These are phyloP conservation scores for Zygosaccharomyces pseudobailii DNA, from an alignment of 1,139 yeast genomes.

Conservation along the genomic window DNA sequence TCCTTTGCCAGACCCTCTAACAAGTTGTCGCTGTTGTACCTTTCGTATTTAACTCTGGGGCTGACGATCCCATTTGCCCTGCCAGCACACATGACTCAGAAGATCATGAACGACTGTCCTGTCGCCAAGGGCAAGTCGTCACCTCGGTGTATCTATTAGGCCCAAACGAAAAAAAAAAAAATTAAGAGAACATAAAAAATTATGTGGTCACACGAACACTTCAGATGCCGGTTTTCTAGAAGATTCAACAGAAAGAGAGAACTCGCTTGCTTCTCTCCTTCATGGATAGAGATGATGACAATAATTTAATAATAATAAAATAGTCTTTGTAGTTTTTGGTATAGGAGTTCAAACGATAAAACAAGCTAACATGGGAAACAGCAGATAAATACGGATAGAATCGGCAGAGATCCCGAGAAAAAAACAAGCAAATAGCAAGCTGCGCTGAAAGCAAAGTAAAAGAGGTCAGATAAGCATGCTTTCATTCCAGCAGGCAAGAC, in stretches of 20 bases:
- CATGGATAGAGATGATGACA: not conserved
- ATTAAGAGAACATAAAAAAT: no score
- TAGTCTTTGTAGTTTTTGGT: not conserved
- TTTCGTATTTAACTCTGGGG: slow-evolving; percentile 25
- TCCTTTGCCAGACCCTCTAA: slow-evolving; percentile 1
- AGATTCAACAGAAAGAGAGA: no score
- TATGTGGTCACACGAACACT: not conserved
- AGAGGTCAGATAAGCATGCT: not conserved
- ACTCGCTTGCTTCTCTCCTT: no score
- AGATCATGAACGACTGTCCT: slow-evolving; percentile 11
- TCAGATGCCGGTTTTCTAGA: slow-evolving; percentile 1
- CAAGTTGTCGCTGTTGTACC: slow-evolving; percentile 9
- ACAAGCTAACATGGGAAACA: not conserved
- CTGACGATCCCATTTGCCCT: slow-evolving; percentile 29
- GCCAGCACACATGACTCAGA: slow-evolving; percentile 25
- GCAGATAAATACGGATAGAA: no score
- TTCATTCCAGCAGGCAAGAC: slow-evolving; percentile 22
- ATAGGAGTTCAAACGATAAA: not conserved
- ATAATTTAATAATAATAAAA: not conserved
- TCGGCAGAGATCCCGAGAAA: no score
- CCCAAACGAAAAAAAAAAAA: not conserved
- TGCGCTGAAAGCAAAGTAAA: no score
- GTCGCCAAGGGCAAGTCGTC: slow-evolving; percentile 16
- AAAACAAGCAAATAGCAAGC: no score
- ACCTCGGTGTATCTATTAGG: slow-evolving; percentile 17